phyloP scores from a whole-genome alignment of 2,329 filamentous ascomycete species.

The Aspergillus hortae region DNA sequence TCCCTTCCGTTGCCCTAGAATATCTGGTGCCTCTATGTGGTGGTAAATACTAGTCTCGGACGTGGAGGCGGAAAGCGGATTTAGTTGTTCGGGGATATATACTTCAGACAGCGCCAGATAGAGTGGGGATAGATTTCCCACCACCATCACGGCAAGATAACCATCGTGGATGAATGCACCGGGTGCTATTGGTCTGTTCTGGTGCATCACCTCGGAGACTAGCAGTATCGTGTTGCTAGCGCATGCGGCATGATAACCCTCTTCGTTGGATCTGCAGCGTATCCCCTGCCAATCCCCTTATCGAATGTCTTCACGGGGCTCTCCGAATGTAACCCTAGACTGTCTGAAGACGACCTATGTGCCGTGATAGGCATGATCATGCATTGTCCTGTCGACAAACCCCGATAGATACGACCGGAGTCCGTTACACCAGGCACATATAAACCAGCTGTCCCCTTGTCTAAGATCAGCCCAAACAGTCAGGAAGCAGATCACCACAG shows the following conservation, averaged over 20 bases:
- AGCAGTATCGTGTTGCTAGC: background rate
- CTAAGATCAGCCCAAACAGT: background rate
- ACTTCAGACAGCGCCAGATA: background rate
- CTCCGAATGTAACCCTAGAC: constrained; percentile 11
- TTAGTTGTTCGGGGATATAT: background rate
- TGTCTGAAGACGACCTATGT: background rate
- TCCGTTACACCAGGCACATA: background rate
- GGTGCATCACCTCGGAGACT: background rate
- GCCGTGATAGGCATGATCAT: background rate
- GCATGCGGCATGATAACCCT: background rate
- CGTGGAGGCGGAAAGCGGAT: background rate
- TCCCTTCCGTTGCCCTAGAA: no score
- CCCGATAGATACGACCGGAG: background rate
- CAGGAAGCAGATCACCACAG: background rate
- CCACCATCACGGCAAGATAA: background rate
- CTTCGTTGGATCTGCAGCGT: constrained; percentile 1
- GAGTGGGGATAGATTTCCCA: background rate
- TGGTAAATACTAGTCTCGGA: background rate
- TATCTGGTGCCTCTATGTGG: no score
- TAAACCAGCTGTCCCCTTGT: background rate
- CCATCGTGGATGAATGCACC: background rate
- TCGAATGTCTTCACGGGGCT: constrained; percentile 6
- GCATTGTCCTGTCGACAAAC: background rate
- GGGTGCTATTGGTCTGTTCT: background rate
- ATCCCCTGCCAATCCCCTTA: constrained; percentile 6